Evolutionary conservation across 108 stramenopile species (phyloP), one percentile per base, ranked within the genome.

Genomic region (Fragilaria crotonensis): DNA sequence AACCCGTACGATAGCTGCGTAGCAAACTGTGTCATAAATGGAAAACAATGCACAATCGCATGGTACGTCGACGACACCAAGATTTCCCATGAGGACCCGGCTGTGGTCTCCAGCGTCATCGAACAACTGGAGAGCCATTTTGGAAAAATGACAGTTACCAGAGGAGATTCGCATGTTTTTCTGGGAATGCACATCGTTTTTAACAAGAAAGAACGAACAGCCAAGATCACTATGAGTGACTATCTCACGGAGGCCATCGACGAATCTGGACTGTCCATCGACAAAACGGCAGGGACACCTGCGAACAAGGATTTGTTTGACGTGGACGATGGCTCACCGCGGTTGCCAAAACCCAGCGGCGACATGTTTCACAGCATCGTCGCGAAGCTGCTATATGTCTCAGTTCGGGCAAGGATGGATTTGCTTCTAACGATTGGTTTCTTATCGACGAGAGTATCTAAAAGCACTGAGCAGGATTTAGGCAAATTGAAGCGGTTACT

Each of bases 101-200:
- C 7, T 0, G 72, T 62, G 0, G 29, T 67, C n/a, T 32, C 25
- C 9, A 50, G 48, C 0, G 26, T 67, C 14, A n/a, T 74, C 19
- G 47, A 30, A 26, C 4, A 5, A 21, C 17, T 63, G 5, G 56
- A 66, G 19, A 3, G 23, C 11, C 25, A 57, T 33, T 66, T 32
- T 53, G 70, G 68, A 36, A 55, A 58, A 33, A 1, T 53, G 2
- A 25, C 49, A 4, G 60, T 54, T 3, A 51, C 49, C 18, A 25
- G 72, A 33, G 77, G 77, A 30, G 62, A 66, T 27, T 31, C 33
- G 21, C 73, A 71, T 50, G 58, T 60, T 14, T 81, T 68, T 51
- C 66, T 81, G 1, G 80, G 73, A 11, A 81, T 78, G 73, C 48
- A 30, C 3, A 7, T 78, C 27, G 68, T 68, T 50, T 82, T 62